Evolutionary conservation across 2,329 filamentous ascomycete genomes (phyloP), one percentile per base, ranked within the genome.

Genomic region (Cladophialophora bantiana): DNA sequence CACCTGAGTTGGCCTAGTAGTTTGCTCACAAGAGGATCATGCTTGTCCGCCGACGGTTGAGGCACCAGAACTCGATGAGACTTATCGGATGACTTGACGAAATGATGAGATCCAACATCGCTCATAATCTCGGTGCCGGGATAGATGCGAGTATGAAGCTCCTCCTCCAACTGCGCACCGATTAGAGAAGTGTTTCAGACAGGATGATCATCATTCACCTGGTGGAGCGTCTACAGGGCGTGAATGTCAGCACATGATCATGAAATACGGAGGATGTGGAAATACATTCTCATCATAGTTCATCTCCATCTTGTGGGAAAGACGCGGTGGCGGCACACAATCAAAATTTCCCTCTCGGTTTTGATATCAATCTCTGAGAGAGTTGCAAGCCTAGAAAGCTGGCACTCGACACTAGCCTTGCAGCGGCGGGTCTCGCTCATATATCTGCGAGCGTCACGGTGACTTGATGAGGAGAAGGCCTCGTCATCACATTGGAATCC

Each of bases 31-130:
- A 81, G 69, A 12, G 79, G 78, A 64, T 78, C 75, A 60, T 79
- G 79, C 18, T 76, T 77, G 67, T 79, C 73, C 42, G 72, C 73
- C 0, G 77, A 77, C 3, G 80, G 79, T n/a, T 77, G 64, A 1
- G 79, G 79, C 38, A 84, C 81, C 9, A 84, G 77, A 5, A 83
- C 82, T 15, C 50, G 42, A 18, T 36, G 38, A 35, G 42, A 45
- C 38, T 80, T 77, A 26, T 77, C 74, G 34, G 38, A 48, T 72
- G 76, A 74, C 62, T 88, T 89, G 72, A 89, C 85, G 71, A 89
- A 89, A 74, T 88, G 87, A 75, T 88, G 85, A 0, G 79, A 78
- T 34, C 85, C 86, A 40, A 89, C 82, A 78, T 90, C 84, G 7
- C 81, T 76, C 85, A 87, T 87, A 15, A 59, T 59, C 15, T 59